Percentiles rank a stretch among this genome's conserved stretches.
phyloP scores from a whole-genome alignment of 2,329 filamentous ascomycete genomes.

The Massarina eburnea region DNA sequence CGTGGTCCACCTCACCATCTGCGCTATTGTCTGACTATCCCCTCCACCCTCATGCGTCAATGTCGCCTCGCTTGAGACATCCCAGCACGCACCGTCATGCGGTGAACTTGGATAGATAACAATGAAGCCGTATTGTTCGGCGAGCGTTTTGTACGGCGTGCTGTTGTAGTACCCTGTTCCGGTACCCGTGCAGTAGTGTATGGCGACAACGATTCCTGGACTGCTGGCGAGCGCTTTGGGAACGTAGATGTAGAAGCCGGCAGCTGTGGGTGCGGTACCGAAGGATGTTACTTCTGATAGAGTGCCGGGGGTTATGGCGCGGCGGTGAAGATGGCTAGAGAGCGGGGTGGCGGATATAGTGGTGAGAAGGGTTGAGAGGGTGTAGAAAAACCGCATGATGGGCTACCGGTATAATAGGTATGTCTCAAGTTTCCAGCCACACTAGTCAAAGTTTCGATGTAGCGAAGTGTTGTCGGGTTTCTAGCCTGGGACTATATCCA shows the following conservation, averaged over 20 bases:
- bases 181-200: constrained; percentile 32
- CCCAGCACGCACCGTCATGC: constrained; percentile 58
- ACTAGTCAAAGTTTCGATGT: too few species aligned
- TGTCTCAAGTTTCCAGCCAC: too few species aligned
- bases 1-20: constrained; percentile 61
- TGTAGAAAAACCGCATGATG: too few species aligned
- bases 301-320: too few species aligned
- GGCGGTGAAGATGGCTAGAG: too few species aligned
- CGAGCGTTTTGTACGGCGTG: constrained; percentile 40
- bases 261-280: constrained; percentile 51
- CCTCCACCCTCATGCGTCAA: constrained; percentile 60
- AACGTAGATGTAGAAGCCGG: constrained; percentile 57
- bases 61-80: constrained; percentile 56
- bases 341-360: too few species aligned
- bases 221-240: constrained; percentile 47
- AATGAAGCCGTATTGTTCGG: constrained; percentile 60
- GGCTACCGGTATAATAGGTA: too few species aligned
- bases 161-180: constrained; percentile 39
- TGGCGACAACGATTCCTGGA: constrained; percentile 57
- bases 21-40: constrained; percentile 58
- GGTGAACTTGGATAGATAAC: constrained; percentile 59
- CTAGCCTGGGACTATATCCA: too few species aligned
- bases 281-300: constrained; percentile 49
- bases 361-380: too few species aligned
- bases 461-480: too few species aligned